A percentile compares a stretch with the other conserved stretches of the same genome.
phyloP scores from a whole-genome alignment of 192 early-diverging fungal genomes.

The Backusella westeae region DNA sequence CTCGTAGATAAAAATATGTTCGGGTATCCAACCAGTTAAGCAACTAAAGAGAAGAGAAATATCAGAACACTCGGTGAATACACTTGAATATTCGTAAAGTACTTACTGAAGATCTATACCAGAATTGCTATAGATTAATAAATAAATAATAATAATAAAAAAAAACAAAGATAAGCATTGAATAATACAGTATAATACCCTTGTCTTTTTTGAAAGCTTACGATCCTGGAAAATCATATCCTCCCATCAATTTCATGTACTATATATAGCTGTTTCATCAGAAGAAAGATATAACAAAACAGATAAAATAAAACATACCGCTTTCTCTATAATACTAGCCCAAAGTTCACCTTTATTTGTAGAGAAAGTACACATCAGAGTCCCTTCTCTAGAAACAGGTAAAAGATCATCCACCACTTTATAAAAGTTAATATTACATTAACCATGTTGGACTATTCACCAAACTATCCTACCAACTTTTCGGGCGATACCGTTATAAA shows the following conservation, averaged over 20 bases:
- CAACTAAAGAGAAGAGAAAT: slow-evolving; percentile 42
- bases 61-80: not conserved
- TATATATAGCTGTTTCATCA: slow-evolving; percentile 18
- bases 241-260: slow-evolving; percentile 95
- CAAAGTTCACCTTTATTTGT: slow-evolving; percentile 71
- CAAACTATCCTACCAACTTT: slow-evolving; percentile 50
- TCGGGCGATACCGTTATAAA: slow-evolving; percentile 82
- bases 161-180: slow-evolving; percentile 2
- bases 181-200: not conserved
- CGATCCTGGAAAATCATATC: slow-evolving; percentile 93
- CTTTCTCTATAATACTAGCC: slow-evolving; percentile 90
- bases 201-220: slow-evolving; percentile 35
- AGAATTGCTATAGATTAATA: slow-evolving; percentile 62
- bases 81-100: not conserved
- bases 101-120: slow-evolving; percentile 84
- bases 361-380: slow-evolving; percentile 88
- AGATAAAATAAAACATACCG: slow-evolving; percentile 43
- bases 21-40: slow-evolving; percentile 93
- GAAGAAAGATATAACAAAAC: not conserved
- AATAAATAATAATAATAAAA: too few relatives aligned
- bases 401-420: slow-evolving; percentile 85
- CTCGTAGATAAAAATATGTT: slow-evolving; percentile 85
- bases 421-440: not conserved
- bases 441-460: not conserved
- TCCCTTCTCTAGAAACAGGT: slow-evolving; percentile 69